Evolutionary conservation across 169 alveolate species (phyloP).

Genomic region (Plasmodium falciparum): DNA sequence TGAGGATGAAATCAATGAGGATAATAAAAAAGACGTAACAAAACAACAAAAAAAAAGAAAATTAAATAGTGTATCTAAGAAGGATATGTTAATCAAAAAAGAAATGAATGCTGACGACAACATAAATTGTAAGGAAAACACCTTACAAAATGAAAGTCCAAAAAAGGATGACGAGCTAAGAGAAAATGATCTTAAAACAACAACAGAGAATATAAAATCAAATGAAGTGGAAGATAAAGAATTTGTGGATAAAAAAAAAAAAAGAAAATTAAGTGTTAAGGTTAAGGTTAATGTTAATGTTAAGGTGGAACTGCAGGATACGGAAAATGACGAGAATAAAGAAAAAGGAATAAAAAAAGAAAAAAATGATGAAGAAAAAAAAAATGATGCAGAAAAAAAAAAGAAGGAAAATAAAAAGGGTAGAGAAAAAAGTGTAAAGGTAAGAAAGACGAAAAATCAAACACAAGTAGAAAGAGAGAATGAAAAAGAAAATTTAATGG

Average conservation of each 20-base stretch:
- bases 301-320: neutral
- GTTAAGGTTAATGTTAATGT: neutral
- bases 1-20: neutral
- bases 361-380: slow-evolving; percentile 14
- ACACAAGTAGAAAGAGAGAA: neutral
- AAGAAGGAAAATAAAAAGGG: slow-evolving; percentile 1
- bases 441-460: slow-evolving; percentile 7
- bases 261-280: neutral
- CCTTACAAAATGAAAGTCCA: neutral
- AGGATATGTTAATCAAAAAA: slow-evolving; percentile 1
- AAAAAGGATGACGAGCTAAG: neutral
- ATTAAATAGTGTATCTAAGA: neutral
- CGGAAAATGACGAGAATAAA: neutral
- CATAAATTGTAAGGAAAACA: neutral
- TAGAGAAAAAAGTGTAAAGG: slow-evolving; percentile 7
- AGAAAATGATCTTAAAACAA: neutral
- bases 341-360: neutral
- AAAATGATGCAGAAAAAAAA: neutral
- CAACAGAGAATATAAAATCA: neutral
- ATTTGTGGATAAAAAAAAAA: neutral
- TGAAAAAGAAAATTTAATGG: neutral
- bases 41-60: slow-evolving; percentile 2
- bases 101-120: neutral
- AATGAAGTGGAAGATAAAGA: neutral
- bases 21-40: neutral